phyloP scores from a whole-genome alignment of 768 basidiomycete genomes.

The Tephrocybe sp. region DNA sequence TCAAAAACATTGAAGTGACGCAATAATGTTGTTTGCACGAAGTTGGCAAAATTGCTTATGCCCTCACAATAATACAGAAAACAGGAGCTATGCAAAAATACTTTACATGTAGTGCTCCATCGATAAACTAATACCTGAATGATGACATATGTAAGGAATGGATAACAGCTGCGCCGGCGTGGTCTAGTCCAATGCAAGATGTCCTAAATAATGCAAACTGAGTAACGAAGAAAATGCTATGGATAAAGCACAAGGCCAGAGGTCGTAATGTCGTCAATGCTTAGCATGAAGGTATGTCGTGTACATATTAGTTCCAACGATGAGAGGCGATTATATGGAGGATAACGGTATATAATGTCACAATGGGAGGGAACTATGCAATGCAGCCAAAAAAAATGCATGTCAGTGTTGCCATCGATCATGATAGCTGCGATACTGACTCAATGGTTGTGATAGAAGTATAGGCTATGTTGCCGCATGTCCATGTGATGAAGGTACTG shows the following conservation, averaged over 20 bases:
- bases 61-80: background rate
- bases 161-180: constrained; percentile 7
- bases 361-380: background rate
- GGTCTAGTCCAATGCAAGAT: background rate
- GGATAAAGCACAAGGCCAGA: background rate
- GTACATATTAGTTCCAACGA: constrained; percentile 6
- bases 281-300: background rate
- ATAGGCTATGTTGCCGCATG: constrained; percentile 3
- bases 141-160: background rate
- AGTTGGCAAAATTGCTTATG: no score
- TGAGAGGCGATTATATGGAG: constrained; percentile 2
- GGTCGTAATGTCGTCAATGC: constrained; percentile 10
- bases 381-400: background rate
- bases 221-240: background rate
- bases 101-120: background rate
- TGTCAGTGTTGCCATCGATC: background rate
- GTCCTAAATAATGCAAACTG: background rate
- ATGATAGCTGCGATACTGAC: background rate
- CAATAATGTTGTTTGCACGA: background rate
- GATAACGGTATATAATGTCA: constrained; percentile 8
- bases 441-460: background rate
- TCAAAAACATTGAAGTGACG: background rate
- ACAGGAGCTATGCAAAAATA: background rate
- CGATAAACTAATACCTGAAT: background rate
- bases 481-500: constrained; percentile 18